Conservation (phyloP, 2,329 filamentous ascomycete species). For the Aspergillus piperis region DNA sequence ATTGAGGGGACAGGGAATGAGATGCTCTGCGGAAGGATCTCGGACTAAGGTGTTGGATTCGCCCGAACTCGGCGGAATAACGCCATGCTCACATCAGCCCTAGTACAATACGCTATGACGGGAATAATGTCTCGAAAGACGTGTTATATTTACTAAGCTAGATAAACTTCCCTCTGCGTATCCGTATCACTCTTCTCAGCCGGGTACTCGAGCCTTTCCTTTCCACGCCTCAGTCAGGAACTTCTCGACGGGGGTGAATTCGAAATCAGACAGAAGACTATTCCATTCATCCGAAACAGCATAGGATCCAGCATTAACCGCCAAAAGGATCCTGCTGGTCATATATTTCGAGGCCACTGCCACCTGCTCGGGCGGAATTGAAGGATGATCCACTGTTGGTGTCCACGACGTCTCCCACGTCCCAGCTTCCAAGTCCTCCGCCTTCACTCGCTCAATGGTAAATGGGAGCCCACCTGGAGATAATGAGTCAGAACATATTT, state of each 20-base stretch:
- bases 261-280: background rate
- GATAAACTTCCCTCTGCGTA: no score
- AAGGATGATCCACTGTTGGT: slow-evolving; percentile 8
- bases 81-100: background rate
- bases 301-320: background rate
- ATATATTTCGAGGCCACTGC: background rate
- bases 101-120: no score
- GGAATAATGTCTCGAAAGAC: no score
- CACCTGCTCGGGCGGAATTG: background rate
- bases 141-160: no score
- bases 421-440: background rate
- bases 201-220: background rate
- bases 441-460: background rate
- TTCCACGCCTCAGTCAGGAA: slow-evolving; percentile 6
- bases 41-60: background rate
- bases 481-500: no score
- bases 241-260: slow-evolving; percentile 4
- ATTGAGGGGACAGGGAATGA: no score
- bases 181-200: no score
- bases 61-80: background rate
- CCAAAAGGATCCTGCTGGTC: background rate
- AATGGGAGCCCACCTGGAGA: background rate
- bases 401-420: slow-evolving; percentile 5
- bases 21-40: background rate
- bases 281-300: slow-evolving; percentile 9